phyloP scores from a whole-genome alignment of 164 flowering plant species.

The Stephania yunnanensis region DNA sequence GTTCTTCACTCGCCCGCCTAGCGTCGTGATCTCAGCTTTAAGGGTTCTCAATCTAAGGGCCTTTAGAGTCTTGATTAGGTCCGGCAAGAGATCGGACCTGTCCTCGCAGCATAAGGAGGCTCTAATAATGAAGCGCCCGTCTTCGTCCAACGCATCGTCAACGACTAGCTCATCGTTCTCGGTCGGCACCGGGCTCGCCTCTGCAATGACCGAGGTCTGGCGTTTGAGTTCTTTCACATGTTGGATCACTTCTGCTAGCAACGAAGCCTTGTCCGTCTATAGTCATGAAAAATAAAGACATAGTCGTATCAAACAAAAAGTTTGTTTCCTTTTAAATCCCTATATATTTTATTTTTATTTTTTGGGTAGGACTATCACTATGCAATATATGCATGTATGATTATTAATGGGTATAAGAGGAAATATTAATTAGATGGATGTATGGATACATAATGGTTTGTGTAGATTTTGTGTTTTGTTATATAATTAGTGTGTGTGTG shows the following conservation, averaged over 20 bases:
- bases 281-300: too few species aligned
- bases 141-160: conserved; percentile 64
- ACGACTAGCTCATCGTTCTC: conserved; percentile 78
- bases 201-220: conserved; percentile 77
- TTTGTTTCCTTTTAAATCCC: too few species aligned
- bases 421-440: not conserved
- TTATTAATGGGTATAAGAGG: not conserved
- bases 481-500: not conserved
- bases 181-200: conserved; percentile 69
- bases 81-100: conserved; percentile 77
- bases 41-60: conserved; percentile 62
- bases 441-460: conserved; percentile 2
- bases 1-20: conserved; percentile 82
- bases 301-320: too few species aligned
- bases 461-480: not conserved
- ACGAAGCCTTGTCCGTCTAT: conserved; percentile 96
- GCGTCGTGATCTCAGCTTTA: conserved; percentile 88
- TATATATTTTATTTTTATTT: too few species aligned
- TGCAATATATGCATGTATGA: not conserved
- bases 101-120: conserved; percentile 96
- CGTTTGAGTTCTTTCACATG: conserved; percentile 89
- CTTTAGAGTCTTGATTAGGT: conserved; percentile 79
- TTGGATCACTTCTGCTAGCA: conserved; percentile 94
- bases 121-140: conserved; percentile 62
- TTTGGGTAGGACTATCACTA: not conserved